Evolutionary conservation across 345 rosid species (phyloP), one percentile per base, ranked within the genome.

Genomic region (Populus pruinosa): DNA sequence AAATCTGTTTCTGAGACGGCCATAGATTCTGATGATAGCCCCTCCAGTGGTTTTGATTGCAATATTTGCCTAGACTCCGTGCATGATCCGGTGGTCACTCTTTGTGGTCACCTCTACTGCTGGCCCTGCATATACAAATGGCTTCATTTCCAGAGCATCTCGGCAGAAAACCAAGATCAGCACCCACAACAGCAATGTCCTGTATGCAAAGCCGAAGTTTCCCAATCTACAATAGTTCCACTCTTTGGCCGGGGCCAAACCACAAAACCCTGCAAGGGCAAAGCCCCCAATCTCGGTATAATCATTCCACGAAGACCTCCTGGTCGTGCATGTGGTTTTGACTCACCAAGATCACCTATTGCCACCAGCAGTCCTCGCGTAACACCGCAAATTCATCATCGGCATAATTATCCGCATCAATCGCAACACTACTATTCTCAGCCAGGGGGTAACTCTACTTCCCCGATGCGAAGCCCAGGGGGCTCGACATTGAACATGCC

Each of bases 51-150:
- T 55, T 86, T 86, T 56, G 86, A 86, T 29, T 86, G 88, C 82
- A 76, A 76, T 79, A 95, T 95, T 56, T 93, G 99, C 84, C 78
- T 96, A 39, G 94, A 96, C 43, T 67, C 87, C 0, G 99, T 90
- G 44, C 91, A 85, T 67, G 98, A 96, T 21, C 98, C 99, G 0
- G 97, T 96, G 63, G 96, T 93, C 2, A 96, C 98, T 0, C 91
- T 89, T 71, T 96, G 98, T 1, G 99, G 99, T 69, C 99, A 96
- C 77, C 91, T 96, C 71, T 96, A 85, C 79, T 96, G 99, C 78
- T 96, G 98, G 98, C 97, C 97, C 13, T 96, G 99, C 73, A 89
- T 93, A 44, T 92, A 96, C 90, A 90, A 82, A 79, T 95, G 99
- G 99, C 94, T 93, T 75, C 77, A 91, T 84, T 80, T 82, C 35